phyloP scores from a whole-genome alignment of 495 filamentous ascomycete species.

The Sphaerosporella brunnea region DNA sequence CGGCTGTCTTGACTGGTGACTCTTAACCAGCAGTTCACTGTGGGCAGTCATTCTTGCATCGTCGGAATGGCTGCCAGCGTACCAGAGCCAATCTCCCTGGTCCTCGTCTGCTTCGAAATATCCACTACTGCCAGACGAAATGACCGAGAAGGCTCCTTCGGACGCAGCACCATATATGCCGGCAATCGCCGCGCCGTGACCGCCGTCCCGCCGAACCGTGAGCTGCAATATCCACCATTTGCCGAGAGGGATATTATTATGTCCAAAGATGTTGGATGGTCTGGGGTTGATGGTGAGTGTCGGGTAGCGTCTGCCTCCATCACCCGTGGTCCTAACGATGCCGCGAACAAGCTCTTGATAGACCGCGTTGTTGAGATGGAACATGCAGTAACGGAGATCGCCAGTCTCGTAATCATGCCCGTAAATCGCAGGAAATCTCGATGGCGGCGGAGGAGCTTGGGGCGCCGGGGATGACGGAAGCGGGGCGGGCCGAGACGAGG shows the following conservation, averaged over 20 bases:
- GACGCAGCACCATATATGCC: slow-evolving; percentile 32
- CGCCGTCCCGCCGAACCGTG: slow-evolving; percentile 34
- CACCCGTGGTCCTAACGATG: too few species aligned
- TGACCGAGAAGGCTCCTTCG: slow-evolving; percentile 33
- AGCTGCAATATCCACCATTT: slow-evolving; percentile 35
- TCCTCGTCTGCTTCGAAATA: slow-evolving; percentile 30
- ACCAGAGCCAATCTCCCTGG: slow-evolving; percentile 29
- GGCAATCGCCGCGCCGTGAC: slow-evolving; percentile 30
- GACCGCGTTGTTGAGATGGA: too few species aligned
- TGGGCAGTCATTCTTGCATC: slow-evolving; percentile 12
- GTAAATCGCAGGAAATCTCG: too few species aligned
- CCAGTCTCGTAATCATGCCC: too few species aligned
- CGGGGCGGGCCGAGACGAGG: too few species aligned
- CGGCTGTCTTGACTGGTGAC: slow-evolving; percentile 9
- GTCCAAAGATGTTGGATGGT: slow-evolving; percentile 28
- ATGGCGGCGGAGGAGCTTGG: too few species aligned
- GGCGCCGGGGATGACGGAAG: too few species aligned
- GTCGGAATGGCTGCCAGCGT: slow-evolving; percentile 30
- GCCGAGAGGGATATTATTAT: slow-evolving; percentile 31
- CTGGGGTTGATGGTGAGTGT: background rate
- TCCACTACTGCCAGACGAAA: slow-evolving; percentile 29
- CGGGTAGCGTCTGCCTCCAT: too few species aligned
- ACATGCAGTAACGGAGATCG: too few species aligned
- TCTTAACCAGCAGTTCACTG: slow-evolving; percentile 28
- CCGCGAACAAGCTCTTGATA: too few species aligned